Evolutionary conservation across 768 basidiomycete species (phyloP).

Genomic region (Boletus sensibilis): DNA sequence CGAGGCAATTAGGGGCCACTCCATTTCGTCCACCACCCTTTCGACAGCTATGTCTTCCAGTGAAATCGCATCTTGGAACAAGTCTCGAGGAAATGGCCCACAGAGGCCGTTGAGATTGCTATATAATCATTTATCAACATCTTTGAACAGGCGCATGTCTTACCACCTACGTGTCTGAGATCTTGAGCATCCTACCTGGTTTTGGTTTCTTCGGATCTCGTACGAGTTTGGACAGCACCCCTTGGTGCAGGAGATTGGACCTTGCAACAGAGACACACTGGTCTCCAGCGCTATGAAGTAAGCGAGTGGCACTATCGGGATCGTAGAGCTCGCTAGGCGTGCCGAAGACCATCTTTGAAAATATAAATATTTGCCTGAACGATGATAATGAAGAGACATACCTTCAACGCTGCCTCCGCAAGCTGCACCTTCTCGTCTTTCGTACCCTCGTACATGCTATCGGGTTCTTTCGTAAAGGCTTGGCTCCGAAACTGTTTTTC

Average conservation of each 20-base stretch:
- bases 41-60: slow-evolving; percentile 56
- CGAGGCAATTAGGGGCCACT: slow-evolving; percentile 77
- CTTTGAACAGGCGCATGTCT: not conserved
- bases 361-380: not conserved
- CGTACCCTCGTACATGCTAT: slow-evolving; percentile 24
- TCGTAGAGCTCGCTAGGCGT: slow-evolving; percentile 71
- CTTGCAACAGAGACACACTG: slow-evolving; percentile 54
- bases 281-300: slow-evolving; percentile 60
- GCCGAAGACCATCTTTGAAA: slow-evolving; percentile 69
- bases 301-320: slow-evolving; percentile 49
- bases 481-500: slow-evolving; percentile 65
- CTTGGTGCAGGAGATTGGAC: slow-evolving; percentile 58
- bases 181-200: slow-evolving; percentile 74
- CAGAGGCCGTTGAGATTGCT: slow-evolving; percentile 70
- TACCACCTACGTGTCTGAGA: slow-evolving; percentile 61
- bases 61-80: slow-evolving; percentile 68
- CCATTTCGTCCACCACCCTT: slow-evolving; percentile 55
- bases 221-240: slow-evolving; percentile 64
- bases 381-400: slow-evolving; percentile 19
- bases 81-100: slow-evolving; percentile 60
- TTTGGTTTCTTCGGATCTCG: slow-evolving; percentile 59
- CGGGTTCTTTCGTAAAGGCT: slow-evolving; percentile 47
- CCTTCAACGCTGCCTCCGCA: slow-evolving; percentile 75
- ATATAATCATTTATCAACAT: slow-evolving; percentile 3
- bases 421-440: slow-evolving; percentile 44